Evolutionary conservation across 2,329 filamentous ascomycete species (phyloP), one percentile per base, ranked within the genome.

Genomic region (Monilinia aucupariae): DNA sequence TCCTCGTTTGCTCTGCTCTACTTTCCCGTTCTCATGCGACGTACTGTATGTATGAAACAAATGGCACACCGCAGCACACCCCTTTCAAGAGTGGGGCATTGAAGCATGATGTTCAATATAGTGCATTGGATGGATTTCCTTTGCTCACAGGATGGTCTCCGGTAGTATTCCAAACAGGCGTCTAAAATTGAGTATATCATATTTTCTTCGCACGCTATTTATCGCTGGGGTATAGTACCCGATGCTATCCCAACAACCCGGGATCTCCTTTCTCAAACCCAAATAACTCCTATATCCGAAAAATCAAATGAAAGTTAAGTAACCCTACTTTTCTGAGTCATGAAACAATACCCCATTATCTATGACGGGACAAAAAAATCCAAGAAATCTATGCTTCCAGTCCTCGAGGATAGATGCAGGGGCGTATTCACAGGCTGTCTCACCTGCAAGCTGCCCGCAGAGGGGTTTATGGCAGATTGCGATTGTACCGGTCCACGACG

Each of bases 161-260:
- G 25, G 10, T 25, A 39, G 2, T 2, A 53, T 20, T 0, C 12
- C 1, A 27, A 2, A 20, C 17, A 8, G 3, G 1, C 0, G 12
- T 54, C 22, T 27, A 34, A 41, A 27, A 20, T n/a, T 20, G 4
- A 3, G 2, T 13, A 30, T 20, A 30, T 0, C 6, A 50, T 20
- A 13, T 48, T 25, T 27, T 25, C 10, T 50, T 30, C 9, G 8
- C 27, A 49, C 32, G 43, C 48, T 32, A 27, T 53, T n/a, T 53
- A 41, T 20, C 13, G 52, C 52, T 55, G 25, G 25, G 10, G 52
- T 55, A 13, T 5, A 43, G 25, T 30, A 30, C 20, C 12, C 37
- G 12, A 13, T 9, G 37, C 52, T n/a, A 41, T 54, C 20, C 6
- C 37, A n/a, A 54, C 22, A 8, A 54, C 30, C 3, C 5, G 20